Conservation (phyloP, 2,329 filamentous ascomycete genomes). For the Fusarium aywerte region DNA sequence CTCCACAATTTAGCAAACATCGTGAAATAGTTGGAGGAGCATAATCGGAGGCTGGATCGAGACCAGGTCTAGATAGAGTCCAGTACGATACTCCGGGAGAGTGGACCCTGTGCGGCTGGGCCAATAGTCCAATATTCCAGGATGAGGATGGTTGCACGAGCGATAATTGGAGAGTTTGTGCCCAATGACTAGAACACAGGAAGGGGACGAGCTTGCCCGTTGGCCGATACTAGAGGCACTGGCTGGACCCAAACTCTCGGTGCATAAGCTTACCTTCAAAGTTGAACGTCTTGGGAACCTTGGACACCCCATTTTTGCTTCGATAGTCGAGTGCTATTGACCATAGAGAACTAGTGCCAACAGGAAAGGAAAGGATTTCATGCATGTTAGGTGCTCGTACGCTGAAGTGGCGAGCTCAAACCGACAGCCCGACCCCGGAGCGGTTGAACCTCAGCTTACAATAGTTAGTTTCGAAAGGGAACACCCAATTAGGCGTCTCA, state of each 20-base stretch:
- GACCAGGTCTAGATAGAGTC: background rate
- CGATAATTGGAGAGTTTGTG: background rate
- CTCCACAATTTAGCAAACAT: background rate
- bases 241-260: background rate
- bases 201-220: background rate
- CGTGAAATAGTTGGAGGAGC: background rate
- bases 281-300: background rate
- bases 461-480: no score
- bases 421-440: background rate
- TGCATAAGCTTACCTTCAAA: background rate
- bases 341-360: background rate
- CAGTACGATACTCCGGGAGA: background rate
- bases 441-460: background rate
- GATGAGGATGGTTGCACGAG: no score
- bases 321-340: accelerated
- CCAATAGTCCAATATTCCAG: background rate
- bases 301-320: background rate
- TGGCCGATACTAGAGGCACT: background rate
- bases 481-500: background rate
- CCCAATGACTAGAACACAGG: background rate
- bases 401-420: background rate
- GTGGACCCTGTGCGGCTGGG: background rate
- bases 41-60: conserved; percentile 2
- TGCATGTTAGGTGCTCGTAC: background rate
- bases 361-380: background rate